Evolutionary conservation across 2,329 filamentous ascomycete species (phyloP).

Genomic region (Lasiodiplodia sp.): DNA sequence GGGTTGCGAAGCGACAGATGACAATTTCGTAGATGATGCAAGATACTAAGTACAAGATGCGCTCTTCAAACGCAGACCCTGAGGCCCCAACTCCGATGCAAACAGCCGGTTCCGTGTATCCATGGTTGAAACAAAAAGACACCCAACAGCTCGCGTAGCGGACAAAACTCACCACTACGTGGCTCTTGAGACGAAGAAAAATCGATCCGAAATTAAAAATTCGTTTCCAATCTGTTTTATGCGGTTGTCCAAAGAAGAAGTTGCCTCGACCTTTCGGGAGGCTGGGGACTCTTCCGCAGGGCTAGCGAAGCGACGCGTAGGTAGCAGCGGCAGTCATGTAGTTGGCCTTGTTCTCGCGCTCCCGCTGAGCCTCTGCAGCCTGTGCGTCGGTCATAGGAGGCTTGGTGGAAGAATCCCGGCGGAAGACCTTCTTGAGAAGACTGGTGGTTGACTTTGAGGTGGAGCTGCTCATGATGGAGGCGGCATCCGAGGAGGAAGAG

Average conservation of each 20-base stretch:
- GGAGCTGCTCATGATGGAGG: slow-evolving; percentile 38
- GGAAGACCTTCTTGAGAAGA: slow-evolving; percentile 37
- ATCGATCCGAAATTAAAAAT: neutral
- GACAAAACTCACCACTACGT: neutral
- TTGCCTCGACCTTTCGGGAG: neutral
- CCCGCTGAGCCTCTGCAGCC: neutral
- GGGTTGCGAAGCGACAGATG: neutral
- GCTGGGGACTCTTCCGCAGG: neutral
- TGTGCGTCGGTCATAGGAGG: slow-evolving; percentile 5
- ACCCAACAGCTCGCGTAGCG: neutral
- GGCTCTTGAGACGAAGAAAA: neutral
- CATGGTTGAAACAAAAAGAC: neutral
- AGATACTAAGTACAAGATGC: neutral
- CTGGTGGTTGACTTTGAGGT: slow-evolving; percentile 37
- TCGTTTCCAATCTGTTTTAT: too few relatives aligned
- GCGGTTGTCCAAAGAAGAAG: neutral
- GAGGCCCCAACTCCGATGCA: neutral
- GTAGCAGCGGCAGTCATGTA: slow-evolving; percentile 10
- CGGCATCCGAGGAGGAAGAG: slow-evolving; percentile 17
- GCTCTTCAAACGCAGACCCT: neutral
- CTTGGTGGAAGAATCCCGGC: neutral
- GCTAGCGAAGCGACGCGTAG: slow-evolving; percentile 18
- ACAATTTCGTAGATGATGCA: neutral
- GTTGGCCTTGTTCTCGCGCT: neutral
- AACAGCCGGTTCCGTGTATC: neutral